Percentiles rank a stretch among this genome's conserved stretches.
These are phyloP conservation scores for Verticillium tricorpus DNA, from an alignment of 2,329 filamentous ascomycete genomes.

Conservation along the genomic window DNA sequence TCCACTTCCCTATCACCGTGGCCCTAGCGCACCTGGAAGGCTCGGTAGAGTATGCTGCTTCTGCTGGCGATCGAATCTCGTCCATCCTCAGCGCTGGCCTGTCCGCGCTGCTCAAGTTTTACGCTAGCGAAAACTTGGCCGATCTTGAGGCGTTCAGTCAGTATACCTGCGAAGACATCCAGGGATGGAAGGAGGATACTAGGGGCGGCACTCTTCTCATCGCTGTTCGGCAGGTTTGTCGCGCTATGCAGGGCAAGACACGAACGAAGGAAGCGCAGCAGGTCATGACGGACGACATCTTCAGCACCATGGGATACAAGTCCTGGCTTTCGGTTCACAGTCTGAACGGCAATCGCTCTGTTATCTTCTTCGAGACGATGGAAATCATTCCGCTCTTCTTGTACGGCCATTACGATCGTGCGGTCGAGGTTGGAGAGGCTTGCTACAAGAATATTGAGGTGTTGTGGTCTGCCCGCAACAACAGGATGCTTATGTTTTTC, in stretches of 20 bases:
- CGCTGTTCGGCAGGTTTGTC: constrained; percentile 59
- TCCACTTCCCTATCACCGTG: constrained; percentile 57
- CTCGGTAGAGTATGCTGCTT: constrained; percentile 60
- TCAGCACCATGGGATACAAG: constrained; percentile 55
- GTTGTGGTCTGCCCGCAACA: constrained; percentile 58
- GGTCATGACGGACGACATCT: constrained; percentile 65
- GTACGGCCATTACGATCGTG: constrained; percentile 58
- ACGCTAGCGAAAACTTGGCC: constrained; percentile 61
- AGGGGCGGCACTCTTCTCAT: constrained; percentile 68
- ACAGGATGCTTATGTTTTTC: constrained; percentile 52
- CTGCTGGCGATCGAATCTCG: constrained; percentile 66
- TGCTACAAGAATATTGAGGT: constrained; percentile 42
- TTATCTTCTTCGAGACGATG: constrained; percentile 64
- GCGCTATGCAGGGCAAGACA: constrained; percentile 74
- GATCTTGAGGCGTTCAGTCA: constrained; percentile 69
- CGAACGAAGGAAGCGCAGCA: constrained; percentile 40
- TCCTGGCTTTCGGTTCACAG: constrained; percentile 49
- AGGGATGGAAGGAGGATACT: constrained; percentile 66
- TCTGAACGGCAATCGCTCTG: constrained; percentile 57
- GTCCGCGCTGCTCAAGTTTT: constrained; percentile 62
- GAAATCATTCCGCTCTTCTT: constrained; percentile 60
- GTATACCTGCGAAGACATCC: constrained; percentile 69
- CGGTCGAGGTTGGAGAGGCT: constrained; percentile 50
- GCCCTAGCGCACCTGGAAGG: constrained; percentile 58
- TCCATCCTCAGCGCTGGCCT: constrained; percentile 69